Evolutionary conservation across 805 yeast species (phyloP), one percentile per base, ranked within the genome.

Genomic region (Saturnispora kantuleensis): DNA sequence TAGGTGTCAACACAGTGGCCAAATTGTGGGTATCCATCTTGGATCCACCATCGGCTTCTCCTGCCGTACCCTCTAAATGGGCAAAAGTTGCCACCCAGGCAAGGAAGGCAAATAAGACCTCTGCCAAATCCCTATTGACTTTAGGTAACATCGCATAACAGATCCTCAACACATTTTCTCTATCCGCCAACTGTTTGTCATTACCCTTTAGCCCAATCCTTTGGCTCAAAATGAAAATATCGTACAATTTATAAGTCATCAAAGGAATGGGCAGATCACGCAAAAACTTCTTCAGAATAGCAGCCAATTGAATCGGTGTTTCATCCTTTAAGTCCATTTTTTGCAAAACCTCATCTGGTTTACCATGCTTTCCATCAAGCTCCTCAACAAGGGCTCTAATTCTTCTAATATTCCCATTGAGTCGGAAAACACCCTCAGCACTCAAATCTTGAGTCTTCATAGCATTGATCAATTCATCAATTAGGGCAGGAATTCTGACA

Each of bases 51-150:
- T 84, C 89, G 53, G 87, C 95, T 56, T 88, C 97, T 11, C 38
- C 41, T 7, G 39, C 34, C 17, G 79, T 76, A 54, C 87, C 94
- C 56, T 88, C 97, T 49, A 89, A 77, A 53, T 86, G 89, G 1
- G 97, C 84, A 65, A 93, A 93, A 2, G 97, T 85, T 0, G 97
- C 87, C 2, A 89, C 90, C 97, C 97, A 93, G 62, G 81, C 81
- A 58, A 93, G 76, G 61, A 93, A 93, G 47, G 81, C 79, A 30
- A 89, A 69, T 35, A 93, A 65, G 2, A 89, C 96, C 59, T 93
- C 97, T 32, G 89, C 69, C 39, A 87, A 70, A 59, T 88, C 95
- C 46, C 98, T 73, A 58, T 89, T 83, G 16, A 77, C 71, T 49
- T 80, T 70, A 2, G 97, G 97, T 31, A 93, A 67, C 71, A 89